These are phyloP conservation scores for Triadica sebifera DNA, from an alignment of 345 rosid genomes.

Conservation along the genomic window DNA sequence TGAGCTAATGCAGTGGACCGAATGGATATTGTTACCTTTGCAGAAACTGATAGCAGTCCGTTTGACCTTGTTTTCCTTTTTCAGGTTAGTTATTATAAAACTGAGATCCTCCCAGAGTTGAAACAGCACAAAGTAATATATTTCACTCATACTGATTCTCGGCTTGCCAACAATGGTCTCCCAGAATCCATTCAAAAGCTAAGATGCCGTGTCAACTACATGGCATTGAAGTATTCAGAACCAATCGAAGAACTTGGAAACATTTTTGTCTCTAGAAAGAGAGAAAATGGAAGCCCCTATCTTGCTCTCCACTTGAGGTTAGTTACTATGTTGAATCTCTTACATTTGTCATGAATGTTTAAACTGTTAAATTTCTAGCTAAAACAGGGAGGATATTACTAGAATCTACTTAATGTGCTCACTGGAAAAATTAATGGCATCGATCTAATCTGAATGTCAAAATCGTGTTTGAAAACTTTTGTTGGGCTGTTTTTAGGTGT, in stretches of 20 bases:
- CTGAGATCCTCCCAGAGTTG: constrained; percentile 69
- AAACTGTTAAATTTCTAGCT: not conserved
- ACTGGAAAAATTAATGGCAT: not conserved
- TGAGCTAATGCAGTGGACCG: not conserved
- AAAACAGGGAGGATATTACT: not conserved
- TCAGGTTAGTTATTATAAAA: constrained; percentile 83
- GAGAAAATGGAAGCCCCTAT: constrained; percentile 66
- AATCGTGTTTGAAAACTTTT: not conserved
- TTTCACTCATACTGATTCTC: constrained; percentile 91
- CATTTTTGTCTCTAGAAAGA: constrained; percentile 76
- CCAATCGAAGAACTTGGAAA: constrained; percentile 76
- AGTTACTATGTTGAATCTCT: constrained; percentile 25
- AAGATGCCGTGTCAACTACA: constrained; percentile 86
- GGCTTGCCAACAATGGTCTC: constrained; percentile 84
- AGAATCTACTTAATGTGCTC: not conserved
- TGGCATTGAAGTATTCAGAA: constrained; percentile 77
- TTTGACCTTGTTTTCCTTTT: constrained; percentile 21
- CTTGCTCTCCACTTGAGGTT: constrained; percentile 94
- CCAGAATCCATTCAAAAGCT: constrained; percentile 67
- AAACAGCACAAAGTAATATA: constrained; percentile 83
- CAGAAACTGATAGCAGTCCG: not conserved
- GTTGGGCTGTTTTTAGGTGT: not conserved
- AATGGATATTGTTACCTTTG: not conserved
- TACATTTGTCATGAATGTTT: not conserved
- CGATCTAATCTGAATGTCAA: not conserved